A percentile compares a stretch with the other conserved stretches of the same genome.
Evolutionary conservation across 768 basidiomycete genomes (phyloP).

Genomic region (Paxillus involutus): DNA sequence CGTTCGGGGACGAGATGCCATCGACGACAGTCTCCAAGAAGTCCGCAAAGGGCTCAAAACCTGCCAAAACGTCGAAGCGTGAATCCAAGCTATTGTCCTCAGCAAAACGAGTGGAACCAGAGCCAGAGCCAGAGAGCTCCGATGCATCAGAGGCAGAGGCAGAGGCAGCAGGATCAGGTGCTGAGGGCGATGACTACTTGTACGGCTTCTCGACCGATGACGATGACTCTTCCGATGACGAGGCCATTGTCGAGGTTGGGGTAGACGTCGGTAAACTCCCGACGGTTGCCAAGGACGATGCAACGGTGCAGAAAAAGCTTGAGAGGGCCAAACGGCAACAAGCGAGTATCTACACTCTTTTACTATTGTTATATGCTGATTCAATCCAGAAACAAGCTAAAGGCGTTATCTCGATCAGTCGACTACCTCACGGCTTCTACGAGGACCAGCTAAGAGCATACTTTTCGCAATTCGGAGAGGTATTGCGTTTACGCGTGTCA

Average conservation of each 20-base stretch:
- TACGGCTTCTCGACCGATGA: constrained; percentile 79
- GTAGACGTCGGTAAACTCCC: constrained; percentile 78
- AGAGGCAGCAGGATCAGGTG: constrained; percentile 6
- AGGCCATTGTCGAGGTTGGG: constrained; percentile 52
- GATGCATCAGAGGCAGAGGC: neutral
- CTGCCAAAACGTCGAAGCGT: constrained; percentile 8
- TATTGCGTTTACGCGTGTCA: constrained; percentile 85
- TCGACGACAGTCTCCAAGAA: constrained; percentile 7
- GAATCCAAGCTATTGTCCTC: constrained; percentile 10
- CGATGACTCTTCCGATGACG: constrained; percentile 78
- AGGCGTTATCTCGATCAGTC: constrained; percentile 87
- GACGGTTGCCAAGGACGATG: constrained; percentile 87
- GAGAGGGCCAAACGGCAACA: constrained; percentile 63
- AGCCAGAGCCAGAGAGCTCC: constrained; percentile 1
- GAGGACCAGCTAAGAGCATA: constrained; percentile 92
- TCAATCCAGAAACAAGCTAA: constrained; percentile 52
- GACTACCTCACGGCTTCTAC: constrained; percentile 96
- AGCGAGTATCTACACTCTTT: constrained; percentile 41
- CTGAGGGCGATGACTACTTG: constrained; percentile 45
- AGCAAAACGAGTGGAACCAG: neutral
- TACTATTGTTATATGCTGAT: neutral
- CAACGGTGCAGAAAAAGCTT: constrained; percentile 63
- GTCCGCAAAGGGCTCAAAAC: constrained; percentile 17
- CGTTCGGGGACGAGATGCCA: neutral
- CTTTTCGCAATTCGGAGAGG: constrained; percentile 92